Conservation (phyloP, 2,329 filamentous ascomycete genomes). For the Capronia coronata region DNA sequence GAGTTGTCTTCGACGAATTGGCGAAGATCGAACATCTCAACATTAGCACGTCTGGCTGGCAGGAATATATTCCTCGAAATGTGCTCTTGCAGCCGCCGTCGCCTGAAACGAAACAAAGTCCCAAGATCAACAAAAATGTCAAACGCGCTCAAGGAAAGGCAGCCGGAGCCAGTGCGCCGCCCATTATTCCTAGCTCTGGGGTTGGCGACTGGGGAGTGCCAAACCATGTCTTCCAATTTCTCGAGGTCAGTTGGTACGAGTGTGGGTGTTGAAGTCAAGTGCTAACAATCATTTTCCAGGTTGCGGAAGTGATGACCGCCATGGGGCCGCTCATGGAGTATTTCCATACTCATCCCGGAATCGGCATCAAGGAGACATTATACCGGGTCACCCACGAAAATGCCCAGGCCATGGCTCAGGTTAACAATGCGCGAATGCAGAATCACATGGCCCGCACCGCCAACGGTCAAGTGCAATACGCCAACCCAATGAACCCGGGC, state of each 20-base stretch:
- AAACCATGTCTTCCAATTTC: conserved; percentile 51
- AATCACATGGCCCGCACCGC: conserved; percentile 26
- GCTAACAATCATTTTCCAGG: conserved; percentile 39
- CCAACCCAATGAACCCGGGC: conserved; percentile 36
- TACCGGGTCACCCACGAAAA: conserved; percentile 44
- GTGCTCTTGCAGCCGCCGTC: conserved; percentile 42
- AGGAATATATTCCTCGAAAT: conserved; percentile 74
- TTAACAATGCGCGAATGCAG: conserved; percentile 18
- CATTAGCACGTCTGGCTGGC: conserved; percentile 67
- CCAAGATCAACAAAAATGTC: conserved; percentile 51
- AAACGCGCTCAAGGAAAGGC: conserved; percentile 42
- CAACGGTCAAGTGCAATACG: conserved; percentile 28
- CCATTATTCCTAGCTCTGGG: conserved; percentile 41
- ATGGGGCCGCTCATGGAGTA: conserved; percentile 57
- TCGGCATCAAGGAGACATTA: conserved; percentile 52
- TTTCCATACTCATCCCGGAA: conserved; percentile 47
- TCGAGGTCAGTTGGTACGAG: conserved; percentile 48
- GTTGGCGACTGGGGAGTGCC: conserved; percentile 49
- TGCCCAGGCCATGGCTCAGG: conserved; percentile 30
- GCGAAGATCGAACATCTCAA: conserved; percentile 81
- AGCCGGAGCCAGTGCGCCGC: conserved; percentile 28
- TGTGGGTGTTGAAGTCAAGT: not conserved
- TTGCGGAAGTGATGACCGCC: conserved; percentile 58
- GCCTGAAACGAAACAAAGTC: conserved; percentile 49
- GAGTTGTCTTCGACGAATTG: conserved; percentile 69